phyloP scores from a whole-genome alignment of 768 basidiomycete species.

The Calocybe indica region DNA sequence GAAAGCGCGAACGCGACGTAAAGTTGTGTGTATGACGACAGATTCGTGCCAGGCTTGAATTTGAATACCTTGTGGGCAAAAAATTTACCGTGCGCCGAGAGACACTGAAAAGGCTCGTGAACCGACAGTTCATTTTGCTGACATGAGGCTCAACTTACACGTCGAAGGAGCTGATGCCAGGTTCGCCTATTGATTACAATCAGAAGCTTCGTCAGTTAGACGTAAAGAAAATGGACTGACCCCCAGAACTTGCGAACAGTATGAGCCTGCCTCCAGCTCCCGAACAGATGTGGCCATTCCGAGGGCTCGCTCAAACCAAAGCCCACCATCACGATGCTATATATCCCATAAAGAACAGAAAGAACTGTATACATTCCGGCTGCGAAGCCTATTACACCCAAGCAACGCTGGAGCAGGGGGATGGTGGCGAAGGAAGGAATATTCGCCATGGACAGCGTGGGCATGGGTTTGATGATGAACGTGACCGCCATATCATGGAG shows the following conservation, averaged over 20 bases:
- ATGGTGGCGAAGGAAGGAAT: too few species aligned
- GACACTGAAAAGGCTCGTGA: conserved; percentile 8
- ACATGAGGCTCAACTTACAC: conserved; percentile 10
- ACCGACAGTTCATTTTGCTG: neutral
- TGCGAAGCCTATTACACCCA: too few species aligned
- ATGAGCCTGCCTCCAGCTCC: conserved; percentile 20
- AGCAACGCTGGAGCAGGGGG: too few species aligned
- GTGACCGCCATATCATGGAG: neutral
- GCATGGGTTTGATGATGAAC: too few species aligned
- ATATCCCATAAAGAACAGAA: too few species aligned
- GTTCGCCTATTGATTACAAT: conserved; percentile 11
- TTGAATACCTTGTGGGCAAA: conserved; percentile 4
- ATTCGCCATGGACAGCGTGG: too few species aligned
- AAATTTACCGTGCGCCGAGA: conserved; percentile 13
- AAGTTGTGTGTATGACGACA: conserved; percentile 17
- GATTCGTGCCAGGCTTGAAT: conserved; percentile 11
- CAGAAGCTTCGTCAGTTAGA: neutral
- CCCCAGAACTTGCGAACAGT: conserved; percentile 25
- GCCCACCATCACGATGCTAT: too few species aligned
- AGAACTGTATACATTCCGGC: too few species aligned
- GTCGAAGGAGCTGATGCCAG: conserved; percentile 21
- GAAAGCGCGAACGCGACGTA: conserved; percentile 21
- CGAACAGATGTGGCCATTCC: conserved; percentile 23
- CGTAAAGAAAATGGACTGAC: conserved; percentile 11
- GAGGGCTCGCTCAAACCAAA: conserved; percentile 1